These are phyloP conservation scores for Fusarium torreyae DNA, from an alignment of 2,329 filamentous ascomycete genomes.

Conservation along the genomic window DNA sequence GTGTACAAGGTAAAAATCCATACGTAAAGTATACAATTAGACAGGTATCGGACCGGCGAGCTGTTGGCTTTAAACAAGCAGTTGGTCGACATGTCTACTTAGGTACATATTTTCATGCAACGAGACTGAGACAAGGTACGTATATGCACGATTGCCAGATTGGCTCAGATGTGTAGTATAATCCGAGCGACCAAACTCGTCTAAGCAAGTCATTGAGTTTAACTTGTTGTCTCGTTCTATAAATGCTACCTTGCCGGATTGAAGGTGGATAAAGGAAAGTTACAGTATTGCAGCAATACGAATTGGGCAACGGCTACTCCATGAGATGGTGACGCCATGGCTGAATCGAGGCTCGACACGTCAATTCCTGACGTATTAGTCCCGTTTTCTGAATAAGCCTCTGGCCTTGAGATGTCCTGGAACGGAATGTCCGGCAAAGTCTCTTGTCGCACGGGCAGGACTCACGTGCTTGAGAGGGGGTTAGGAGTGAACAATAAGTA, in stretches of 20 bases:
- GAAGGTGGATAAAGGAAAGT: no score
- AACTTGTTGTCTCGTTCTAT: neutral
- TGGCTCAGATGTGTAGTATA: no score
- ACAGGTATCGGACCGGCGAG: neutral
- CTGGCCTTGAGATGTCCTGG: neutral
- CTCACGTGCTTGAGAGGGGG: slow-evolving; percentile 21
- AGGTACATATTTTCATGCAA: no score
- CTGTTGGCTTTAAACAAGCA: neutral
- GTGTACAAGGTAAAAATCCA: no score
- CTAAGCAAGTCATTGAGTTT: neutral
- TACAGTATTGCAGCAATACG: neutral
- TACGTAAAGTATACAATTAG: neutral
- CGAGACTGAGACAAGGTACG: no score
- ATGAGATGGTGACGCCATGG: slow-evolving; percentile 21
- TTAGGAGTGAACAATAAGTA: neutral
- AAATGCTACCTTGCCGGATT: no score
- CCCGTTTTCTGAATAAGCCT: slow-evolving; percentile 17
- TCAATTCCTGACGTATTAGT: slow-evolving; percentile 22
- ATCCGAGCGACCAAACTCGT: neutral
- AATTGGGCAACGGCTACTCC: slow-evolving; percentile 6
- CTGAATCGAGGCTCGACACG: slow-evolving; percentile 30
- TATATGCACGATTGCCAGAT: no score
- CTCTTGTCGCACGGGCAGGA: neutral
- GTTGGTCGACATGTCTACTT: neutral
- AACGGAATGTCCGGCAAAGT: slow-evolving; percentile 33